Evolutionary conservation across 2,329 filamentous ascomycete genomes (phyloP), one percentile per base, ranked within the genome.

Genomic region (Hypoxylon sp.): DNA sequence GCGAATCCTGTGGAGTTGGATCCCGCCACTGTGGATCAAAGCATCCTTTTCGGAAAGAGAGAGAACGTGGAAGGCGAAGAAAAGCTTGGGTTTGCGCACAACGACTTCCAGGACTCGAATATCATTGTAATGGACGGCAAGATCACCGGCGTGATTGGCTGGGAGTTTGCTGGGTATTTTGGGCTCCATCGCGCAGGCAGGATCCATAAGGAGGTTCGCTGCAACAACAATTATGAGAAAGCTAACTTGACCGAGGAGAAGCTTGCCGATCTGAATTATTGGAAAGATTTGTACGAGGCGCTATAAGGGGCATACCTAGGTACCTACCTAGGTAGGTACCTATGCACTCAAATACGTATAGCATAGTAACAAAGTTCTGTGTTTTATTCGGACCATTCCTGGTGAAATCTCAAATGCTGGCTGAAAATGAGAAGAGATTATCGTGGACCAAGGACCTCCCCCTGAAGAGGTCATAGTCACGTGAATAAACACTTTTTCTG

Each of bases 61-160:
- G 21, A 25, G 13, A 28, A 61, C 43, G 36, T 43, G 25, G 28
- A 58, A n/a, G 13, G 41, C 49, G 68, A 71, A 25, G 3, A 53
- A 11, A 65, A 70, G 48, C 13, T 71, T 5, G 11, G 60, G 19
- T 67, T 73, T 55, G 65, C 70, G 65, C 71, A 70, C 41, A 68
- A 71, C 38, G 71, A 71, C 49, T 49, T 73, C 38, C 48, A 59
- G 2, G 36, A 10, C n/a, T 71, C 66, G 9, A 73, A 71, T 28
- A 61, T 52, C 46, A 69, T 73, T 41, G 71, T 73, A n/a, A 57
- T 70, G n/a, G 60, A 68, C 17, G 65, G 67, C 46, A 68, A 57
- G 55, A 70, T 73, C 32, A 65, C 68, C n/a, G 67, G 71, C 23
- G 45, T 73, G 10, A 19, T 73, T 43, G 71, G 71, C 50, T 71